These are phyloP conservation scores for Chenopodium berlandieri DNA, from an alignment of 148 eudicot genomes.

Conservation along the genomic window DNA sequence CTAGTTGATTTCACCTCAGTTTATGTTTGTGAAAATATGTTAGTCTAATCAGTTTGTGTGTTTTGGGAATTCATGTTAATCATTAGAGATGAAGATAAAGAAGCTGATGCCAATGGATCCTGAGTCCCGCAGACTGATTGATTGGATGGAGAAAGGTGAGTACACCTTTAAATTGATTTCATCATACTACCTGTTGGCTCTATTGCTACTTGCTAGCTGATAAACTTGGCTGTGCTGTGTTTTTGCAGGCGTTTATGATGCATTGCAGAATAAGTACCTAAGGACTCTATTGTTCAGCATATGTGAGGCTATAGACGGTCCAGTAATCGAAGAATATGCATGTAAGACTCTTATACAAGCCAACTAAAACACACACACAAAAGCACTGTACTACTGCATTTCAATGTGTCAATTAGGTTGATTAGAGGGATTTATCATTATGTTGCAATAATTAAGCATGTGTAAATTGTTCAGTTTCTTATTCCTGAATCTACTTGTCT, in stretches of 20 bases:
- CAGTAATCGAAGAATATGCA: constrained; percentile 90
- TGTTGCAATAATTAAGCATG: background rate
- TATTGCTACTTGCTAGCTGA: background rate
- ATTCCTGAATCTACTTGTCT: background rate
- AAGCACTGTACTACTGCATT: background rate
- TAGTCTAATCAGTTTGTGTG: background rate
- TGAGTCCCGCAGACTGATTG: constrained; percentile 88
- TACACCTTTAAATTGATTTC: background rate
- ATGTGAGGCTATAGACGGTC: constrained; percentile 72
- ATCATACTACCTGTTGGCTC: background rate
- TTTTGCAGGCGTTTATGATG: constrained; percentile 92
- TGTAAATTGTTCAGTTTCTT: background rate
- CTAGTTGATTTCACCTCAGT: background rate
- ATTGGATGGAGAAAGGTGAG: constrained; percentile 99
- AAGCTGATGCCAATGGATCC: constrained; percentile 91
- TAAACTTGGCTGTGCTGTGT: background rate
- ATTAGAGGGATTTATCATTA: background rate
- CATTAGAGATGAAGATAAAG: constrained; percentile 91
- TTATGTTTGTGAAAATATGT: background rate
- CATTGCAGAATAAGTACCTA: constrained; percentile 86
- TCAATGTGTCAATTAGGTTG: no score
- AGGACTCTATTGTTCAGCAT: constrained; percentile 76
- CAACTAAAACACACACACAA: background rate
- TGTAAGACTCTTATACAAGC: constrained; percentile 38
- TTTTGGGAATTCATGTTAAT: background rate